phyloP scores from a whole-genome alignment of 306 rosid species.

The Mimosa bimucronata region DNA sequence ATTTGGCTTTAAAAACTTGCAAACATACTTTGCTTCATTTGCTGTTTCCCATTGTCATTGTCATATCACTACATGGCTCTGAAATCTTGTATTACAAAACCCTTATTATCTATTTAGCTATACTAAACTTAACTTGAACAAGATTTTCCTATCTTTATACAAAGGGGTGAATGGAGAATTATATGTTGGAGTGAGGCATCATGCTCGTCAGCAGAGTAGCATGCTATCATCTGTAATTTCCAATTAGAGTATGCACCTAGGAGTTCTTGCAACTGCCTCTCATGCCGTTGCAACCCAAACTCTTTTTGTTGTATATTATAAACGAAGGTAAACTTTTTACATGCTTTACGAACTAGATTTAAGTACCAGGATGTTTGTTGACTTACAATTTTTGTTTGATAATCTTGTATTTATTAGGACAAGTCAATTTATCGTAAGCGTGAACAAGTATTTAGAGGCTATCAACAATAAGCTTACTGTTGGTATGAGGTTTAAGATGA shows the following conservation, averaged over 20 bases:
- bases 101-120: conserved; percentile 12
- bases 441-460: conserved; percentile 74
- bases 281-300: conserved; percentile 89
- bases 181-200: conserved; percentile 88
- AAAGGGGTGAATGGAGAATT: conserved; percentile 82
- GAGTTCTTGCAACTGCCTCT: conserved; percentile 97
- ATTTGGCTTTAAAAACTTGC: no score
- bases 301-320: conserved; percentile 76
- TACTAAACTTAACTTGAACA: conserved; percentile 32
- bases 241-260: conserved; percentile 94
- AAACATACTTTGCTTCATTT: no score
- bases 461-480: conserved; percentile 56
- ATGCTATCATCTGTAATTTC: conserved; percentile 94
- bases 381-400: conserved; percentile 32
- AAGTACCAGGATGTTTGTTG: conserved; percentile 7
- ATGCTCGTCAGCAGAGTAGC: conserved; percentile 76
- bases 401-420: conserved; percentile 51
- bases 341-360: conserved; percentile 8
- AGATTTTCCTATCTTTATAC: conserved; percentile 38
- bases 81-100: conserved; percentile 5
- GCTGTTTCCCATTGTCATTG: background rate
- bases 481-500: conserved; percentile 88
- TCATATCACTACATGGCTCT: conserved; percentile 22
- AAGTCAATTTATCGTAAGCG: conserved; percentile 74
- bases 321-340: conserved; percentile 67